Percentiles rank a stretch among this genome's conserved stretches.
Conservation (phyloP, 306 rosid species). For the apple (Malus domestica) region ASM211411v1 NC_041801.1:494001-494500, state of each 20-base stretch:
- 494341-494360: background rate
- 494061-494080: background rate
- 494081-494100: background rate
- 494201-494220: background rate
- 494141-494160: background rate
- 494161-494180: background rate
- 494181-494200: background rate
- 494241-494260: background rate
- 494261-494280: background rate
- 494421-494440: background rate
- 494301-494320: background rate
- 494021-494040: slow-evolving; percentile 10
- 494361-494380: background rate
- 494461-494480: background rate
- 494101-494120: background rate
- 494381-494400: background rate
- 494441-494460: background rate
- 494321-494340: background rate
- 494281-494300: background rate
- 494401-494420: background rate
- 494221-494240: background rate
- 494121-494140: background rate
- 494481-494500: slow-evolving; percentile 29
- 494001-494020: slow-evolving; percentile 19
- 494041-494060: background rate